Conservation (phyloP, 441 rosid species). For the Francoa sonchifolia region DNA sequence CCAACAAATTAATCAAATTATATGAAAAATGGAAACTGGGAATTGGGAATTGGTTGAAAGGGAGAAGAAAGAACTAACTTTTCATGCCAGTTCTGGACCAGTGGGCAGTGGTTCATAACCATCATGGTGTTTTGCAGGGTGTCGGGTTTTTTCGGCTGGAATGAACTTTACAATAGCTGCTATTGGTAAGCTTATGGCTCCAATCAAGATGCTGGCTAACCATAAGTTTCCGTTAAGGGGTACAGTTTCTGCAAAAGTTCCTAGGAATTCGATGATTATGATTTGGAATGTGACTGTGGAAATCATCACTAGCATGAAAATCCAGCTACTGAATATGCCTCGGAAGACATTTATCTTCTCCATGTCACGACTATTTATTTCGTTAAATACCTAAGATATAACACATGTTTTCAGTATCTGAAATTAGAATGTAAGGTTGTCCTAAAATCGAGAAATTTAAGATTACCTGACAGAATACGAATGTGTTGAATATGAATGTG, state of each 20-base stretch:
- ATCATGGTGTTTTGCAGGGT: slow-evolving; percentile 19
- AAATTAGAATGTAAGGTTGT: background rate
- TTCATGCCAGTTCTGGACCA: slow-evolving; percentile 47
- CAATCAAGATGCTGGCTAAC: slow-evolving; percentile 25
- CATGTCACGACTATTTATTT: slow-evolving; percentile 38
- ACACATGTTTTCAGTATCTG: background rate
- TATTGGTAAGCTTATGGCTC: slow-evolving; percentile 40
- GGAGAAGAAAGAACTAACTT: background rate
- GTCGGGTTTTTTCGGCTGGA: slow-evolving; percentile 18
- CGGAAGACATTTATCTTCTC: slow-evolving; percentile 30
- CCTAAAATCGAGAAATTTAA: background rate
- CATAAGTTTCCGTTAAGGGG: slow-evolving; percentile 29
- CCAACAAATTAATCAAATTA: too few relatives aligned
- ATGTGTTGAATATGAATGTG: slow-evolving; percentile 47
- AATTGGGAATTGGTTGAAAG: too few relatives aligned
- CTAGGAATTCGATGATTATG: slow-evolving; percentile 30
- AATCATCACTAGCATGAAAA: slow-evolving; percentile 23
- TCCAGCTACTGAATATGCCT: slow-evolving; percentile 29
- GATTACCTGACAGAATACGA: slow-evolving; percentile 40
- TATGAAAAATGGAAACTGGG: too few relatives aligned
- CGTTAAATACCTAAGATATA: slow-evolving; percentile 36
- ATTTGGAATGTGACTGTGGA: slow-evolving; percentile 31
- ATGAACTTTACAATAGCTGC: slow-evolving; percentile 47
- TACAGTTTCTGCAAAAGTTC: slow-evolving; percentile 29
- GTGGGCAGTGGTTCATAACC: slow-evolving; percentile 45